Percentiles rank a stretch among this genome's conserved stretches.
Evolutionary conservation across 2,329 filamentous ascomycete genomes (phyloP).

Genomic region (Graphiopsis chlorocephala): DNA sequence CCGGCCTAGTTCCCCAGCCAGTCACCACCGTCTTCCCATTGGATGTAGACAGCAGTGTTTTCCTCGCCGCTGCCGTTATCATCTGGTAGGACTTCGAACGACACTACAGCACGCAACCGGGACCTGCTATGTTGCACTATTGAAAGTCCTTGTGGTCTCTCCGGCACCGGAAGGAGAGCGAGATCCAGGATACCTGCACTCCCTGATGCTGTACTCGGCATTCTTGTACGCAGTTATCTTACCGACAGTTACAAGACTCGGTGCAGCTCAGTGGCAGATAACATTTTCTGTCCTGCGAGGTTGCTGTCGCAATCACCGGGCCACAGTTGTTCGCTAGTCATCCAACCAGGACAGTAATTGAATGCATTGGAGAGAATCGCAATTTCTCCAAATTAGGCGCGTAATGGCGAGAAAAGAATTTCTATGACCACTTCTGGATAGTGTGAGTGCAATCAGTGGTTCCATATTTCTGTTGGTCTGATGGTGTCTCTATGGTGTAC

Average conservation of each 20-base stretch:
- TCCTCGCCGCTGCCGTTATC: neutral
- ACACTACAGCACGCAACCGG: neutral
- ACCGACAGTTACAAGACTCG: neutral
- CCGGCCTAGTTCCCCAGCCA: constrained; percentile 9
- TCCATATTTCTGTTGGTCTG: neutral
- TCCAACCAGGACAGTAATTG: neutral
- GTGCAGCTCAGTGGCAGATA: neutral
- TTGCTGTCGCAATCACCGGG: neutral
- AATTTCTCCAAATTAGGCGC: neutral
- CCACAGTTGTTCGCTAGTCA: neutral
- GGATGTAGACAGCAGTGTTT: neutral
- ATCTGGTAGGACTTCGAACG: neutral
- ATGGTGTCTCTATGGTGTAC: neutral
- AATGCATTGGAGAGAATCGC: neutral
- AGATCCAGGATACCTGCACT: neutral
- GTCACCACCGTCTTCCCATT: neutral
- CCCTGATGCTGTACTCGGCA: neutral
- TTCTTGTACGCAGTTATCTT: neutral
- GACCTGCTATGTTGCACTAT: neutral
- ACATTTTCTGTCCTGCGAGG: neutral
- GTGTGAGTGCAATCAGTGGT: neutral
- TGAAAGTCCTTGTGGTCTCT: neutral
- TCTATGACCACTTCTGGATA: neutral
- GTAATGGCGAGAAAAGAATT: neutral
- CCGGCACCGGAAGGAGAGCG: neutral